These are phyloP conservation scores for Zizania latifolia DNA, from an alignment of 176 grass and related monocot species.

Conservation along the genomic window DNA sequence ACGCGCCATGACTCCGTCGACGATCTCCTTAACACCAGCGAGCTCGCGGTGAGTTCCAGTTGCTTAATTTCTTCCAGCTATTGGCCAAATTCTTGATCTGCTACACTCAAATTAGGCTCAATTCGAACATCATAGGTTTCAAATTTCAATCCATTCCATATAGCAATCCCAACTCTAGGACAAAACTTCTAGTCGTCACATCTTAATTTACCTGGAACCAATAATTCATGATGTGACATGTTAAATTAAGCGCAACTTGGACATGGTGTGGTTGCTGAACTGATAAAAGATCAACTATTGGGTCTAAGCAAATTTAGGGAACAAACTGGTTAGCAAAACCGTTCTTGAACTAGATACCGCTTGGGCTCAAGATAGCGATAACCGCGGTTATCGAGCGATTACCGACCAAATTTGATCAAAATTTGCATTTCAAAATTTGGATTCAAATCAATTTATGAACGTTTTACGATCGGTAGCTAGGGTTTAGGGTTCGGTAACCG, in stretches of 20 bases:
- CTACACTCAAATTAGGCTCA: neutral
- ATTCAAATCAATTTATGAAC: no score
- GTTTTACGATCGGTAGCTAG: no score
- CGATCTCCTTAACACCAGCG: constrained; percentile 75
- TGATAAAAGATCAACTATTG: neutral
- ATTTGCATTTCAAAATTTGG: no score
- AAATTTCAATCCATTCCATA: neutral
- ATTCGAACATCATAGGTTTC: no score
- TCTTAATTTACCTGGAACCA: constrained; percentile 5
- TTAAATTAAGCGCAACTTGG: constrained; percentile 9
- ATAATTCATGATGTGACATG: neutral
- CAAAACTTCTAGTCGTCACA: neutral
- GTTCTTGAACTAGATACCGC: no score
- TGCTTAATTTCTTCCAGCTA: neutral
- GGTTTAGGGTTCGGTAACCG: no score
- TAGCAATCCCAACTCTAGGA: neutral
- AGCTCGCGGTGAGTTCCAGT: constrained; percentile 53
- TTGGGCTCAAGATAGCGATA: no score
- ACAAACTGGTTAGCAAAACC: no score
- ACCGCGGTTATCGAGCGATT: no score
- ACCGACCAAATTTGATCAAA: no score
- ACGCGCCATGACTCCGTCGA: constrained; percentile 59
- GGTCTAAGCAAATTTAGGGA: neutral
- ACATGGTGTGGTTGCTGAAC: neutral
- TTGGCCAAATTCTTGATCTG: neutral